Conservation (phyloP, 345 rosid genomes). For the Conringia planisiliqua region DNA sequence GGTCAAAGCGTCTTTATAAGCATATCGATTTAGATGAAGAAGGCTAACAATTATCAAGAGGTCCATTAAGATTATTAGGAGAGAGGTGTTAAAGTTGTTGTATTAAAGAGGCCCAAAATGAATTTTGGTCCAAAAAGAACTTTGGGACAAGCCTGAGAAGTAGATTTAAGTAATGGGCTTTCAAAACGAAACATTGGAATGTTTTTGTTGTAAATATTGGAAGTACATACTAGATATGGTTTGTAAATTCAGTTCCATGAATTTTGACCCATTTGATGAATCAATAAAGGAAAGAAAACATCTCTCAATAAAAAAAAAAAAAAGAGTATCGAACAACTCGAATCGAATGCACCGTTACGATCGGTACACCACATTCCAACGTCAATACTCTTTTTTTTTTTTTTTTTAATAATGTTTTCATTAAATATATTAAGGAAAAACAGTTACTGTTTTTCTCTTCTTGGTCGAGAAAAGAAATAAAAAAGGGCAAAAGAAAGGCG, state of each 20-base stretch:
- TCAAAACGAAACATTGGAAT: neutral
- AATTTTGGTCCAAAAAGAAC: neutral
- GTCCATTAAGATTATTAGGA: neutral
- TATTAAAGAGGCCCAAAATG: neutral
- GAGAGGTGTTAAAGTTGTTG: neutral
- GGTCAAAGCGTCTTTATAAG: neutral
- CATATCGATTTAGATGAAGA: too few relatives aligned
- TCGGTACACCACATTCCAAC: neutral
- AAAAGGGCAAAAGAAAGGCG: neutral
- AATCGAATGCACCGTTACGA: conserved; percentile 36
- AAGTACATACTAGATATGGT: neutral
- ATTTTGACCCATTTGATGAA: too few relatives aligned
- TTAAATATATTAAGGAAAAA: neutral
- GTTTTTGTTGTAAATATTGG: neutral
- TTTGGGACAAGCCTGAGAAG: neutral
- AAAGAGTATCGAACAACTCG: neutral
- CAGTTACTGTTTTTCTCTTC: neutral
- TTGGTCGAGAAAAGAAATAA: too few relatives aligned
- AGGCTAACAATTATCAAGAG: neutral
- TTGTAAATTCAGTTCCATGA: too few relatives aligned
- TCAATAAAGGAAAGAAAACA: too few relatives aligned
- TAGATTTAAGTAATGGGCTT: neutral
- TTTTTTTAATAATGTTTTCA: neutral
- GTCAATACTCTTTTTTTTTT: neutral
- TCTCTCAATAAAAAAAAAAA: too few relatives aligned